Evolutionary conservation across 352 stramenopile species (phyloP).

Genomic region (Pythium insidiosum): DNA sequence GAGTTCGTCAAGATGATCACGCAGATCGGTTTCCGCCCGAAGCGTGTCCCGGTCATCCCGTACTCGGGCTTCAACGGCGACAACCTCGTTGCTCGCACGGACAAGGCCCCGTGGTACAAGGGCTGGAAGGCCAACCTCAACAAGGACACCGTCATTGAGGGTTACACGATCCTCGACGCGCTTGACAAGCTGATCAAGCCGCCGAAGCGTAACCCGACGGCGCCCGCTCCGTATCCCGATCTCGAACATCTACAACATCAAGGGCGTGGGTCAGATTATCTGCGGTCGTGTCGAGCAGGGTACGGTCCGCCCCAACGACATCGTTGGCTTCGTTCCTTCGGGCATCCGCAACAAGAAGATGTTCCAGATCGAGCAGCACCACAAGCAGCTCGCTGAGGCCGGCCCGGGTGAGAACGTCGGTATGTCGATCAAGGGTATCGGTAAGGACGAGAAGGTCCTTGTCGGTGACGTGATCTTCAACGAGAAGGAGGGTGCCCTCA

Average conservation of each 20-base stretch:
- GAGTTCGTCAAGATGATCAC: no score
- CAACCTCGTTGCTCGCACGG: no score
- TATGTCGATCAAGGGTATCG: slow-evolving; percentile 75
- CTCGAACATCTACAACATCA: slow-evolving; percentile 82
- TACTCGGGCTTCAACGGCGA: no score
- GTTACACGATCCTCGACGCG: no score
- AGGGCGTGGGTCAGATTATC: slow-evolving; percentile 74
- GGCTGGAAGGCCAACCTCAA: no score
- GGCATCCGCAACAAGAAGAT: slow-evolving; percentile 56
- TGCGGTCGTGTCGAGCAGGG: slow-evolving; percentile 63
- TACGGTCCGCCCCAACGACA: slow-evolving; percentile 48
- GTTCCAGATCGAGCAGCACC: slow-evolving; percentile 76
- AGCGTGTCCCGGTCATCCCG: no score
- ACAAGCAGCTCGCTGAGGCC: slow-evolving; percentile 53
- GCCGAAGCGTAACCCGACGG: slow-evolving; percentile 45
- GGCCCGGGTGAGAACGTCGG: slow-evolving; percentile 69
- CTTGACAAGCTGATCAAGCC: slow-evolving; percentile 64
- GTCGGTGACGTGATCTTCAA: slow-evolving; percentile 37
- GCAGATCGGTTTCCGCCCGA: no score
- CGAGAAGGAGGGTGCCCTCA: slow-evolving; percentile 31
- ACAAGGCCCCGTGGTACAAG: no score
- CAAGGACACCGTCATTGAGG: no score
- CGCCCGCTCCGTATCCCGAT: slow-evolving; percentile 55
- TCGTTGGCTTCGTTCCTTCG: slow-evolving; percentile 54
- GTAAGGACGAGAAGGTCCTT: slow-evolving; percentile 61